Base-by-base conservation (phyloP, 768 basidiomycete genomes). In the Amanita rimosa region DNA sequence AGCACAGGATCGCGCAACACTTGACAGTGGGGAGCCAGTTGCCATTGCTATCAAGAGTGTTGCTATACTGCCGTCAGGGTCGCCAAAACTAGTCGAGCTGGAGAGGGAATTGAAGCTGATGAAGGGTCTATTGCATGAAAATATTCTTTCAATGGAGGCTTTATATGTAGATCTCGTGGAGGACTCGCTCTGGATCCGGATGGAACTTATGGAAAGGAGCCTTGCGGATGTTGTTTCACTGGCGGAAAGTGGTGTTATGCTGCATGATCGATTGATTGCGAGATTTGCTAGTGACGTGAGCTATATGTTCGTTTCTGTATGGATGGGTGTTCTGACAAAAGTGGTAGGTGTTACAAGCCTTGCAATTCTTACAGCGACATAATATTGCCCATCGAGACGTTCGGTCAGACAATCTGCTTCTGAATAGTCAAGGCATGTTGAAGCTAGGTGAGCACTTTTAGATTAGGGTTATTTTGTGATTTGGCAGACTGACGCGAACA, bases 171-270 rank as follows among this genome's bases (percentile, higher is more conserved):
- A 83, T 55, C 59, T 81, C 3, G 67, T 69, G 31, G 81, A 80
- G 50, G 77, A 78, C 53, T 74, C 79, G 50, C 63, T 92, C 33
- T 92, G 89, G 89, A 82, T 92, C 43, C 69, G 82, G 53, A 92
- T 92, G 89, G 87, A 90, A 61, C 75, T 91, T 27, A 89, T 92
- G 88, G 86, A 89, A 57, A 73, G 87, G 53, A 89, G 86, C 59
- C 67, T 92, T 55, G 89, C 89, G 56, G 89, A 92, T 60, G 74
- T 92, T 40, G 70, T 91, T 13, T 76, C 70, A 13, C 62, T 89
- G 16, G 76, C 76, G 6, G 73, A 67, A 10, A 70, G 77, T 52
- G 85, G 85, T 0, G 62, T 88, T 33, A 68, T 74, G 55, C 52
- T 92, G 43, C 73, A 76, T 50, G 89, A 92, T 63, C 67, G 76